A percentile compares a stretch with the other conserved stretches of the same genome.
phyloP scores from a whole-genome alignment of 2,329 filamentous ascomycete species.

The Daldinia eschscholtzii region DNA sequence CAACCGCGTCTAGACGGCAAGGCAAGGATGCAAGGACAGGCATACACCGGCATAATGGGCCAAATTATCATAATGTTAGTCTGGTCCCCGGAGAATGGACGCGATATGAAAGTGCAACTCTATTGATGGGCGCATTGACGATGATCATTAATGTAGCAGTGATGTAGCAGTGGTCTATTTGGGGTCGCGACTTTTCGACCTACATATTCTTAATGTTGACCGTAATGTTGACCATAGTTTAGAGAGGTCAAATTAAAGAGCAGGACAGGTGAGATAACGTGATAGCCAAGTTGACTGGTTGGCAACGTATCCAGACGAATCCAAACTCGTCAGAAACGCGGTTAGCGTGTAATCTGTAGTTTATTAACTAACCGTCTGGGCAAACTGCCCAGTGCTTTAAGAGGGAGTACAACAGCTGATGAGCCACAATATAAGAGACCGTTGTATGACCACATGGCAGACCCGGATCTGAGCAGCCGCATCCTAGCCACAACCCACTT shows the following conservation, averaged over 20 bases:
- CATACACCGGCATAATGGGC: slow-evolving; percentile 43
- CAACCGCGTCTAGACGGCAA: slow-evolving; percentile 27
- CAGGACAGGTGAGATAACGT: slow-evolving; percentile 31
- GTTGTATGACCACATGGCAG: slow-evolving; percentile 46
- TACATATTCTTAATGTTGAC: slow-evolving; percentile 32
- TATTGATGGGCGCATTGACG: slow-evolving; percentile 40
- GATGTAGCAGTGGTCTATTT: slow-evolving; percentile 16
- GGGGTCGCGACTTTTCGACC: slow-evolving; percentile 32
- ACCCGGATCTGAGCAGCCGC: slow-evolving; percentile 37
- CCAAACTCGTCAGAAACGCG: slow-evolving; percentile 38
- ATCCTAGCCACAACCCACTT: slow-evolving; percentile 39
- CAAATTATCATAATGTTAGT: slow-evolving; percentile 41
- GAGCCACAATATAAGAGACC: slow-evolving; percentile 45
- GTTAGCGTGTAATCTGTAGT: slow-evolving; percentile 40
- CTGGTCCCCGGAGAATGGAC: slow-evolving; percentile 38
- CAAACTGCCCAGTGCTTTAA: slow-evolving; percentile 18
- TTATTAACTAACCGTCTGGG: slow-evolving; percentile 36
- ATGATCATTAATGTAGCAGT: slow-evolving; percentile 42
- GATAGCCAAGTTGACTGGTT: slow-evolving; percentile 34
- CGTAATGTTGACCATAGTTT: slow-evolving; percentile 10
- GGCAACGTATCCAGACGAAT: slow-evolving; percentile 23
- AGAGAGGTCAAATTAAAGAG: slow-evolving; percentile 38
- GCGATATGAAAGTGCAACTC: slow-evolving; percentile 44
- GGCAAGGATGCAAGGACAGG: slow-evolving; percentile 32
- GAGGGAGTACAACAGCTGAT: slow-evolving; percentile 16